A percentile compares a stretch with the other conserved stretches of the same genome.
phyloP scores from a whole-genome alignment of 73 alveolate species.

The Tetrahymena thermophila region DNA sequence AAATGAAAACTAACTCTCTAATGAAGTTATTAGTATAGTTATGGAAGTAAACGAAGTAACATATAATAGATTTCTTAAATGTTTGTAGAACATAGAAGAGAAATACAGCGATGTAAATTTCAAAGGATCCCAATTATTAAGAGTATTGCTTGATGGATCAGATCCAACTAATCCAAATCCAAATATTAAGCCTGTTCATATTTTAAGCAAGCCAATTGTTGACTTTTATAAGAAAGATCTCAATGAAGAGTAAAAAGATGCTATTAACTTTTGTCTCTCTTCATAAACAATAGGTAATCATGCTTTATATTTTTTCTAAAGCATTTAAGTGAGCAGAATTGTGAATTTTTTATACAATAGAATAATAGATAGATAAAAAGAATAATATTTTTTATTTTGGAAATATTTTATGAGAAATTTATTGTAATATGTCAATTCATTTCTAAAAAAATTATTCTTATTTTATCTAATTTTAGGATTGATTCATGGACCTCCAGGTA shows the following conservation, averaged over 20 bases:
- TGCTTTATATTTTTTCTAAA: background rate
- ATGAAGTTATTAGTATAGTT: background rate
- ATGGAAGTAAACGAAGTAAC: background rate
- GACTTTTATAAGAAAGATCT: background rate
- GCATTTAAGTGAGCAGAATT: too few species aligned
- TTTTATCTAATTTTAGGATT: background rate
- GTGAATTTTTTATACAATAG: too few species aligned
- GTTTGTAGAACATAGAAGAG: background rate
- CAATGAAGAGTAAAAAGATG: background rate
- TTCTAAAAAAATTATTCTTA: background rate
- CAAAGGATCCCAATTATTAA: background rate
- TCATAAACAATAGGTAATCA: background rate
- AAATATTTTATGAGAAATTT: background rate
- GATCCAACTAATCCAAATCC: background rate
- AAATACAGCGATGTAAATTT: background rate
- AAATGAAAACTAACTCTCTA: background rate
- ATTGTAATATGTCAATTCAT: background rate
- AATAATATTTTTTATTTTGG: too few species aligned
- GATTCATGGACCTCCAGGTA: conserved; percentile 99
- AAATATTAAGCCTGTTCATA: background rate
- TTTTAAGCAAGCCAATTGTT: background rate
- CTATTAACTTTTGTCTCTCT: background rate
- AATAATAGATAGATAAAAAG: too few species aligned
- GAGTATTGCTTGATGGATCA: background rate
- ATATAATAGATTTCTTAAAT: background rate